Evolutionary conservation across 2,329 filamentous ascomycete species (phyloP).

Genomic region (Rhinocladiella similis): DNA sequence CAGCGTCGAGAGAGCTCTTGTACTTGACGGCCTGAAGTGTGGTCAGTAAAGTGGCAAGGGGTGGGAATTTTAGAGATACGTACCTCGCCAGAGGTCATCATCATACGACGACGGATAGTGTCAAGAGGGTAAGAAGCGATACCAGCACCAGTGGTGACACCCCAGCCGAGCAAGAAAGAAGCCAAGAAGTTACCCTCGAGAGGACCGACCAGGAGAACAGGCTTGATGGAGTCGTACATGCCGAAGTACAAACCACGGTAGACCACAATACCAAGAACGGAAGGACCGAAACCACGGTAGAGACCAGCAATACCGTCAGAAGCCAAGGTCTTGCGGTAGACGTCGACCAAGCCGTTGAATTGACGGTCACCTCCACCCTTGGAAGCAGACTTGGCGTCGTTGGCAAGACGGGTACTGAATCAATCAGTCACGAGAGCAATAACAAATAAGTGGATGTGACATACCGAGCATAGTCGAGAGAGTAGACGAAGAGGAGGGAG

Average conservation of each 20-base stretch:
- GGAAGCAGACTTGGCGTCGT: slow-evolving; percentile 99
- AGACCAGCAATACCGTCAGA: slow-evolving; percentile 99
- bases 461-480: slow-evolving; percentile 88
- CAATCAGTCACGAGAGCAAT: no score
- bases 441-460: background rate
- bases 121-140: slow-evolving; percentile 99
- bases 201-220: slow-evolving; percentile 84
- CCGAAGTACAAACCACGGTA: slow-evolving; percentile 99
- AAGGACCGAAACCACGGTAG: slow-evolving; percentile 99
- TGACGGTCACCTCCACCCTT: slow-evolving; percentile 88
- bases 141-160: slow-evolving; percentile 99
- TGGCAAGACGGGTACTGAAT: slow-evolving; percentile 94
- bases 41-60: slow-evolving; percentile 4
- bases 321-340: slow-evolving; percentile 99
- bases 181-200: slow-evolving; percentile 99
- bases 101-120: slow-evolving; percentile 99
- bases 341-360: slow-evolving; percentile 99
- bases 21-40: slow-evolving; percentile 95
- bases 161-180: slow-evolving; percentile 98
- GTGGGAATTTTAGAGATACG: slow-evolving; percentile 33
- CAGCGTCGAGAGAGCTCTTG: slow-evolving; percentile 93
- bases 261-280: slow-evolving; percentile 97
- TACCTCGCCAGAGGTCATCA: slow-evolving; percentile 90
- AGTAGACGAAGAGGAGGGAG: slow-evolving; percentile 99
- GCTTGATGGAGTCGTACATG: slow-evolving; percentile 99